Conservation (phyloP, 2,329 filamentous ascomycete genomes). For the Pseudovirgaria hyperparasitica region DNA sequence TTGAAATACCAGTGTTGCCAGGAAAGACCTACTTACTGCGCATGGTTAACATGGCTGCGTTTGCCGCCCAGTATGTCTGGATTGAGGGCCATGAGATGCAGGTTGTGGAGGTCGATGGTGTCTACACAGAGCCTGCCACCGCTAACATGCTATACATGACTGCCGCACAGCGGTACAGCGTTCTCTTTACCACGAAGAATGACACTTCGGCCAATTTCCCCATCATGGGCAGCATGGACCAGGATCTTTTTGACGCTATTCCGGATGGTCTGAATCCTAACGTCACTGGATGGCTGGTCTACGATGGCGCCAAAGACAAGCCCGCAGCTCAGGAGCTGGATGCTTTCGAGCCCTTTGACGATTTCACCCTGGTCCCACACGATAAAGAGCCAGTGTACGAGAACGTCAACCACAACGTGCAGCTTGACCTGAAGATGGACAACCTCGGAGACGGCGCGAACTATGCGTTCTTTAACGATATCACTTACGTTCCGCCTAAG, state of each 20-base stretch:
- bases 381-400: conserved; percentile 50
- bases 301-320: conserved; percentile 34
- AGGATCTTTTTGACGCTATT: conserved; percentile 50
- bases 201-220: conserved; percentile 44
- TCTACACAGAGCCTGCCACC: conserved; percentile 46
- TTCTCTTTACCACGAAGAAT: conserved; percentile 49
- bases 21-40: conserved; percentile 51
- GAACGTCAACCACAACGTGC: conserved; percentile 50
- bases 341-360: conserved; percentile 57
- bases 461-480: conserved; percentile 56
- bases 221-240: conserved; percentile 40
- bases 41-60: conserved; percentile 57
- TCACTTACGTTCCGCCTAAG: conserved; percentile 61
- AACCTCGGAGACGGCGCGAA: conserved; percentile 53
- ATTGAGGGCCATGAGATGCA: conserved; percentile 54
- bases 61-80: conserved; percentile 59
- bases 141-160: conserved; percentile 52
- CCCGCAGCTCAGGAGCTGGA: conserved; percentile 43
- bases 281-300: conserved; percentile 43
- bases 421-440: conserved; percentile 48
- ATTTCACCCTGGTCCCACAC: conserved; percentile 55
- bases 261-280: conserved; percentile 56
- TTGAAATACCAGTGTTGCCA: conserved; percentile 32
- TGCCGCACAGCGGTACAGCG: conserved; percentile 59
- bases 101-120: conserved; percentile 59